Percentiles rank a stretch among this genome's conserved stretches.
Conservation (phyloP, 768 basidiomycete species). For the Russula lepida region DNA sequence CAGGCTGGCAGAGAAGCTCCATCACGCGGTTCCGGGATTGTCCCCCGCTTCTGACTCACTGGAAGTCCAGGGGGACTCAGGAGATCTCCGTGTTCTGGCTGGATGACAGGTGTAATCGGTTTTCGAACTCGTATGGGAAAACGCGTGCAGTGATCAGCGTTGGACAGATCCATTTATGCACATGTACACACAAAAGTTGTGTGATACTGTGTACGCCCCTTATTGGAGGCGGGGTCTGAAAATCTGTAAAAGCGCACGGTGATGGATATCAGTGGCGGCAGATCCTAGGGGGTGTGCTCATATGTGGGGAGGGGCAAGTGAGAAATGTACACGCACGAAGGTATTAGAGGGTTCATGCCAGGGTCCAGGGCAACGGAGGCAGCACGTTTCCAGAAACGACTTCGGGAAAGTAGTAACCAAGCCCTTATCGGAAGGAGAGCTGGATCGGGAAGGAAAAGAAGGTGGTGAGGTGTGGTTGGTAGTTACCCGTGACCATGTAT, state of each 20-base stretch:
- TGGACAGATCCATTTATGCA: background rate
- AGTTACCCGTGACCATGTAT: conserved; percentile 16
- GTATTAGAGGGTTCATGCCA: background rate
- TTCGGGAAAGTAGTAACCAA: background rate
- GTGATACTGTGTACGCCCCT: background rate
- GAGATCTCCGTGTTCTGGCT: background rate
- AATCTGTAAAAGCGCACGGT: background rate
- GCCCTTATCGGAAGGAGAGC: conserved; percentile 11
- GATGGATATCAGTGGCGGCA: conserved; percentile 8
- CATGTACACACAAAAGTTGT: background rate
- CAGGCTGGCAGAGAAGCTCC: background rate
- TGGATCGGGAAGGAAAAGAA: conserved; percentile 7
- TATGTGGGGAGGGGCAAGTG: background rate
- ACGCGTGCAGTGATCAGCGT: background rate
- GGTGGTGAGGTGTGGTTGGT: conserved; percentile 5
- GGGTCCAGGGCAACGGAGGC: conserved; percentile 12
- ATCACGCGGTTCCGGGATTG: background rate
- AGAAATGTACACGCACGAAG: background rate
- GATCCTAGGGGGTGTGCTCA: background rate
- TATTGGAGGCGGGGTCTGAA: background rate
- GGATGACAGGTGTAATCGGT: background rate
- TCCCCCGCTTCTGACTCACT: background rate
- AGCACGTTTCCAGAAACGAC: background rate
- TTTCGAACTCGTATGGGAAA: background rate
- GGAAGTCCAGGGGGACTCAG: background rate